Evolutionary conservation across 1,139 yeast genomes (phyloP).

Genomic region (Geotrichum klebahnii): DNA sequence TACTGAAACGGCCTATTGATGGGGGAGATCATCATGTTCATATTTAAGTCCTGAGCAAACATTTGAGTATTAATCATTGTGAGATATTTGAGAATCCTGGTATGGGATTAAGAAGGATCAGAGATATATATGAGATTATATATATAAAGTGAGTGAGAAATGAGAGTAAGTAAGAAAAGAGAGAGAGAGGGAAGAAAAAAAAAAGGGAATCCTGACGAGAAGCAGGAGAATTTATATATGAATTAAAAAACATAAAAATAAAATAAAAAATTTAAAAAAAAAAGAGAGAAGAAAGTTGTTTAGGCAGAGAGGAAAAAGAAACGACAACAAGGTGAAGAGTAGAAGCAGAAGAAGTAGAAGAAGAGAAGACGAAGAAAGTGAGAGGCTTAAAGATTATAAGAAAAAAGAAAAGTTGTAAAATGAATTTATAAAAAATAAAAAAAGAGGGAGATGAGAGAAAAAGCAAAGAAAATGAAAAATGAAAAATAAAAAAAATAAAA

Average conservation of each 20-base stretch:
- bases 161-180: neutral
- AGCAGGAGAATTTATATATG: conserved; percentile 1
- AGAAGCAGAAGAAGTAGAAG: too few relatives aligned
- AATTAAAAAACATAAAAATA: neutral
- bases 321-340: neutral
- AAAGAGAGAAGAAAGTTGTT: neutral
- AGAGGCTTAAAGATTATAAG: too few relatives aligned
- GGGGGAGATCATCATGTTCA: conserved; percentile 1
- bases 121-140: too few relatives aligned
- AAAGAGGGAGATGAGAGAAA: too few relatives aligned
- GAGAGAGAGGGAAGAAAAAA: neutral
- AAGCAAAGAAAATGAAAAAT: too few relatives aligned
- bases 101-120: too few relatives aligned
- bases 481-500: too few relatives aligned
- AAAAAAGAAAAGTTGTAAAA: too few relatives aligned
- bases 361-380: too few relatives aligned
- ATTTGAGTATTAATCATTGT: neutral
- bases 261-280: neutral
- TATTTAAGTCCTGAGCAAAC: conserved; percentile 1
- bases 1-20: neutral
- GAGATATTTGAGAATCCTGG: too few relatives aligned
- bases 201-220: neutral
- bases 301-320: neutral
- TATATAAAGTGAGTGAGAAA: neutral
- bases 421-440: too few relatives aligned